phyloP scores from a whole-genome alignment of 225 moss, liverwort and hornwort genomes.

The Rhytidiadelphus loreus region DNA sequence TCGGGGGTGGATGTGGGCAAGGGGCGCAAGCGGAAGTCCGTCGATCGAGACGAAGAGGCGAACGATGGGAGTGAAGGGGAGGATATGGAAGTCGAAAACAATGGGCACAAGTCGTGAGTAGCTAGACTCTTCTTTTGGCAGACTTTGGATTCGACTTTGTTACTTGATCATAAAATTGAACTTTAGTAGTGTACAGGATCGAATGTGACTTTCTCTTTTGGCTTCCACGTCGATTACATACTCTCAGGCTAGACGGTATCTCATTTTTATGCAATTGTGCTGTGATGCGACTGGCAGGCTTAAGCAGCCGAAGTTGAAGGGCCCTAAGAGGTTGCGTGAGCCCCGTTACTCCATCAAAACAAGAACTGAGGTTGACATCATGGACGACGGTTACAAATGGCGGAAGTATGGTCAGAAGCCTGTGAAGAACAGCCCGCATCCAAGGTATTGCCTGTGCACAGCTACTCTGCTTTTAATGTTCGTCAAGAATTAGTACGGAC shows the following conservation, averaged over 20 bases:
- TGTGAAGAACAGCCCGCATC: constrained; percentile 50
- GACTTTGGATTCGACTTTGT: not conserved
- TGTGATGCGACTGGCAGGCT: not conserved
- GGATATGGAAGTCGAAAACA: not conserved
- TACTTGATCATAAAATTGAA: not conserved
- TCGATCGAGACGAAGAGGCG: not conserved
- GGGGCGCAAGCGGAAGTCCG: constrained; percentile 7
- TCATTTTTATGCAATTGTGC: not conserved
- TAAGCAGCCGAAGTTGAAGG: constrained; percentile 21
- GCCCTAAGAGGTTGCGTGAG: constrained; percentile 31
- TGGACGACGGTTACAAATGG: constrained; percentile 58
- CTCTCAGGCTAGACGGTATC: not conserved
- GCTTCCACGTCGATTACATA: not conserved
- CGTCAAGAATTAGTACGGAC: too few species aligned
- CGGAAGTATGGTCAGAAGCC: constrained; percentile 55
- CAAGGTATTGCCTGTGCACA: constrained; percentile 11
- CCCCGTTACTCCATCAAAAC: constrained; percentile 45
- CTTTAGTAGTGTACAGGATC: not conserved
- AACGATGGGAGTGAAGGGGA: constrained; percentile 5
- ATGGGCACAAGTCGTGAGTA: constrained; percentile 4
- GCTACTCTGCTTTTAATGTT: not conserved
- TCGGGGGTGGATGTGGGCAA: not conserved
- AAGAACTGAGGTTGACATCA: constrained; percentile 29
- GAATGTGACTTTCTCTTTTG: not conserved
- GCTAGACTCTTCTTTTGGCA: not conserved